Evolutionary conservation across 169 alveolate species (phyloP).

Genomic region (Plasmodium falciparum): DNA sequence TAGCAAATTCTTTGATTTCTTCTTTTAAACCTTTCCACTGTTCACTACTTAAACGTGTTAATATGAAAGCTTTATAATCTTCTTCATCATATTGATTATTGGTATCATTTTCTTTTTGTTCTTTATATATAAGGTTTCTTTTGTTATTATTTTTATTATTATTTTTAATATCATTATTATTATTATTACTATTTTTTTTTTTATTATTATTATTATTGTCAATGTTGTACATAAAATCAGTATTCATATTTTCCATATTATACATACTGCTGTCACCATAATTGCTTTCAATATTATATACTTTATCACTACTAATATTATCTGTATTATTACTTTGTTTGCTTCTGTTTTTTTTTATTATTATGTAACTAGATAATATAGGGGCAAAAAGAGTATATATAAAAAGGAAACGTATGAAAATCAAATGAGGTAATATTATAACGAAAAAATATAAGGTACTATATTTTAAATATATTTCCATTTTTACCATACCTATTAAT

Average conservation of each 20-base stretch:
- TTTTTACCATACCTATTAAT: slow-evolving; percentile 38
- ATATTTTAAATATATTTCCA: slow-evolving; percentile 68
- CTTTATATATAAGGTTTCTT: too few relatives aligned
- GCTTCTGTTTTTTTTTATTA: slow-evolving; percentile 28
- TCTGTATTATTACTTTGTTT: slow-evolving; percentile 26
- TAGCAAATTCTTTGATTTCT: slow-evolving; percentile 72
- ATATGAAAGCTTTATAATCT: slow-evolving; percentile 36
- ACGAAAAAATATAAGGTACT: slow-evolving; percentile 37
- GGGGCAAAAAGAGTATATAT: slow-evolving; percentile 66
- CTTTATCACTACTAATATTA: slow-evolving; percentile 11
- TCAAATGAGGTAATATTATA: slow-evolving; percentile 53
- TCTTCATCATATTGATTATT: slow-evolving; percentile 23
- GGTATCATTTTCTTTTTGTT: slow-evolving; percentile 19
- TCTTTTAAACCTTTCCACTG: slow-evolving; percentile 69
- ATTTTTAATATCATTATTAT: background rate
- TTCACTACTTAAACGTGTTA: slow-evolving; percentile 72
- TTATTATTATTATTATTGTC: background rate
- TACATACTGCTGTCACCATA: too few relatives aligned
- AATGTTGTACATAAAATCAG: too few relatives aligned
- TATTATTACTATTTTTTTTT: background rate
- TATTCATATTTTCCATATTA: too few relatives aligned
- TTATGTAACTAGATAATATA: slow-evolving; percentile 43
- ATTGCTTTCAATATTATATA: background rate
- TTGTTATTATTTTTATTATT: too few relatives aligned
- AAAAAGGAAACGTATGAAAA: slow-evolving; percentile 65